Evolutionary conservation across 768 basidiomycete genomes (phyloP).

Genomic region (Rhodotorula paludigena): DNA sequence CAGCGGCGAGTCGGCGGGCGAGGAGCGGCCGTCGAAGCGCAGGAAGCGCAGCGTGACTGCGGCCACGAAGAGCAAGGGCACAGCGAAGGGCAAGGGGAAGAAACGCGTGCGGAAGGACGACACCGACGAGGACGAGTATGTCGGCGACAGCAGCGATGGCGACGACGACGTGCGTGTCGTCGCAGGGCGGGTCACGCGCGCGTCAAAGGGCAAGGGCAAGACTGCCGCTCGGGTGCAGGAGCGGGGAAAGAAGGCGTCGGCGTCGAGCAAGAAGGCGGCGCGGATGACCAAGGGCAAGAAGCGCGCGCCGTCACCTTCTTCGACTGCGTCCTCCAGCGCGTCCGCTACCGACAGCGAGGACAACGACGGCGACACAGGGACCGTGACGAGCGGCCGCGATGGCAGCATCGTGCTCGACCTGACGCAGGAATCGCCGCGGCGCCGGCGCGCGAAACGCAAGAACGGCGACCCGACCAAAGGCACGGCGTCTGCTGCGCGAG

Average conservation of each 20-base stretch:
- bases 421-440: background rate
- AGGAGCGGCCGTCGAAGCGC: no score
- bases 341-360: background rate
- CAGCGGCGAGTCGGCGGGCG: background rate
- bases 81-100: background rate
- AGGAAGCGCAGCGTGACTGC: background rate
- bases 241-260: no score
- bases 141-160: background rate
- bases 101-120: background rate
- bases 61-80: background rate
- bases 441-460: background rate
- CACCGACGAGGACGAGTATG: background rate
- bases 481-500: background rate
- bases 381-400: no score
- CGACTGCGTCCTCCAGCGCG: background rate
- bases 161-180: background rate
- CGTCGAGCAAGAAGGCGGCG: no score
- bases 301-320: background rate
- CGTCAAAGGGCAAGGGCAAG: background rate
- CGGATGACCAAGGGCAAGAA: conserved; percentile 1
- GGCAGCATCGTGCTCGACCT: background rate
- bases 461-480: background rate
- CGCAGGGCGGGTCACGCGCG: background rate
- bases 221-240: no score
- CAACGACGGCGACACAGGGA: background rate